Conservation (phyloP, 1,139 yeast genomes). For the Blastobotrys elegans region DNA sequence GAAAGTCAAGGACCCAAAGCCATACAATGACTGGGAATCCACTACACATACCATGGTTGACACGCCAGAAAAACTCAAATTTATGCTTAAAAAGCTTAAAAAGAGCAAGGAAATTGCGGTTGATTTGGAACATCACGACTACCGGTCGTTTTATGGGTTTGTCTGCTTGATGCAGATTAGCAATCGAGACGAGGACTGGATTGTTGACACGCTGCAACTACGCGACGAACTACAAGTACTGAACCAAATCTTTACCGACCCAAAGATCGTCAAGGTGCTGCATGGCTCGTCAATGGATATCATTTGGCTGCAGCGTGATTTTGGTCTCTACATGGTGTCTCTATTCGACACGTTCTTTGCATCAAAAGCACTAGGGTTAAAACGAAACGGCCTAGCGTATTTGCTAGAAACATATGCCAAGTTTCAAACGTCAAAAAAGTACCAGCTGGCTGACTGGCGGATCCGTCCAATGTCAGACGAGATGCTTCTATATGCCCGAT, state of each 20-base stretch:
- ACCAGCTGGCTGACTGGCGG: conserved; percentile 97
- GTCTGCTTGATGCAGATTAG: conserved; percentile 94
- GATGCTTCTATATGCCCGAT: conserved; percentile 83
- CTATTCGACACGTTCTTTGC: conserved; percentile 94
- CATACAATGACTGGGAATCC: conserved; percentile 63
- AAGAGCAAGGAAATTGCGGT: conserved; percentile 68
- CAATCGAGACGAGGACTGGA: conserved; percentile 72
- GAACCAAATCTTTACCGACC: conserved; percentile 76
- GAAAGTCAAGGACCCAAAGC: conserved; percentile 45
- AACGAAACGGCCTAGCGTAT: conserved; percentile 80
- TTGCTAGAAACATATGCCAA: conserved; percentile 74
- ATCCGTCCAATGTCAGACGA: conserved; percentile 74
- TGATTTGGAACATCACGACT: conserved; percentile 97
- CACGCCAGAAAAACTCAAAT: conserved; percentile 44
- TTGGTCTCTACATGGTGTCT: conserved; percentile 86
- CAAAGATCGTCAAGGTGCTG: conserved; percentile 74
- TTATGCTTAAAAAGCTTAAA: conserved; percentile 52
- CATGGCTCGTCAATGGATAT: conserved; percentile 98
- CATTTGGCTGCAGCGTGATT: conserved; percentile 92
- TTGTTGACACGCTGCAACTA: conserved; percentile 72
- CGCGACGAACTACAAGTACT: conserved; percentile 65
- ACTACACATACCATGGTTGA: conserved; percentile 68
- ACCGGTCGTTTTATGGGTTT: conserved; percentile 81
- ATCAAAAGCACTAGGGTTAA: conserved; percentile 68
- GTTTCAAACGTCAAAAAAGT: conserved; percentile 87